Percentiles rank a stretch among this genome's conserved stretches.
phyloP scores from a whole-genome alignment of 768 basidiomycete species.

The Hericium alpestre region DNA sequence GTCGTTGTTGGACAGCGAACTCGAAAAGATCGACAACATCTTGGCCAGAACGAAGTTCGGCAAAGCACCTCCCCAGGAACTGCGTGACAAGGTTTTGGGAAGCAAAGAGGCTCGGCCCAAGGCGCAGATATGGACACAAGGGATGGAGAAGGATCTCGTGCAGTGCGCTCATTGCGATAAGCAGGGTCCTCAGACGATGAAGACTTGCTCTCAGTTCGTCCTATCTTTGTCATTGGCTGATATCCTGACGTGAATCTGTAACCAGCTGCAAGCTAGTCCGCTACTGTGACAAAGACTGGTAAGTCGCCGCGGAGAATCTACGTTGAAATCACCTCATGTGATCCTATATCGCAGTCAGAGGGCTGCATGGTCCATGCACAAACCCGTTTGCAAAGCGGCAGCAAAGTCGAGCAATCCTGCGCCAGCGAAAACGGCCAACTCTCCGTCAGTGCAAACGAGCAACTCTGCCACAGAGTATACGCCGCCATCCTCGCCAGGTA shows the following conservation, averaged over 20 bases:
- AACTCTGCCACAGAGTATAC: no score
- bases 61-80: slow-evolving; percentile 4
- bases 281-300: slow-evolving; percentile 20
- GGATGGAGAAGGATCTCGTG: slow-evolving; percentile 13
- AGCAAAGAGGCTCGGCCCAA: slow-evolving; percentile 12
- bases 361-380: slow-evolving; percentile 4
- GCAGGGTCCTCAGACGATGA: slow-evolving; percentile 8
- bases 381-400: slow-evolving; percentile 11
- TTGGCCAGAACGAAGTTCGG: slow-evolving; percentile 3
- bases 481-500: no score
- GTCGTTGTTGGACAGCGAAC: slow-evolving; percentile 16
- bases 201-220: slow-evolving; percentile 9
- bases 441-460: no score
- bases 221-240: background rate
- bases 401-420: background rate
- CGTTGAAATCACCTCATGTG: background rate
- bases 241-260: background rate
- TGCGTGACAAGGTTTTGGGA: slow-evolving; percentile 15
- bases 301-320: background rate
- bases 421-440: no score
- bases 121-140: slow-evolving; percentile 1
- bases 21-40: slow-evolving; percentile 22
- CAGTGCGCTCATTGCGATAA: slow-evolving; percentile 16
- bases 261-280: slow-evolving; percentile 15
- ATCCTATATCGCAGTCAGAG: background rate